Base-by-base conservation (phyloP, 2,329 filamentous ascomycete genomes). In the Ceratocystis colombiana region DNA sequence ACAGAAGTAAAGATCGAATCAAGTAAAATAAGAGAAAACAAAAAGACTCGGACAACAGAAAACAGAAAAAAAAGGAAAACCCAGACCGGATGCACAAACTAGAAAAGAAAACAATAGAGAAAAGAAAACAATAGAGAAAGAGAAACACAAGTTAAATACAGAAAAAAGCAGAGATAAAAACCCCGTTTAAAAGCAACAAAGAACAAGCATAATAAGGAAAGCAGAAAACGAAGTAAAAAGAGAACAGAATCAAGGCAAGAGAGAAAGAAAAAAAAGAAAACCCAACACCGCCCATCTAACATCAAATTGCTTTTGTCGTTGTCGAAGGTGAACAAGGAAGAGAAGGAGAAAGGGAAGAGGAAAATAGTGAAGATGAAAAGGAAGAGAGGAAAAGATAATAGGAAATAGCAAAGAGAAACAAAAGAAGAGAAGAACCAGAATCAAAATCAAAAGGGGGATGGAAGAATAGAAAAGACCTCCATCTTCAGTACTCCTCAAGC, bases 221-320 rank as follows among this genome's bases (percentile, higher is more conserved):
- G 63, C 72, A 73, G 74, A 74, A 71, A 62, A 65, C 66, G 73
- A 74, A 74, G 71, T 69, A 69, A 70, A 69, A 64, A 45, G 72
- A 72, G 74, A 74, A 71, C 62, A 65, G 67, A 73, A 74, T 74
- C 70, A 69, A 69, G 69, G 68, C 67, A 68, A 68, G 68, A 71
- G 74, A 75, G 22, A 22, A 50, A 20, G 12, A 64, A 63, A 22
- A 62, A 65, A 66, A 41, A 17, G 55, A 59, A 53, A 48, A 66
- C 59, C 64, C 46, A 66, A 62, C 57, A 66, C 59, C 57, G 25
- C 59, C 46, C 57, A 66, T 62, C 64, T 57, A 65, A 65, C 64
- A 65, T 65, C 64, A 64, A 65, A 65, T 55, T 57, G 50, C 64
- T 55, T 61, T 57, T 57, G 53, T 57, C 53, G 53, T 57, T 30